Base-by-base conservation (phyloP, 2,329 filamentous ascomycete genomes). In the Verticillium albo-atrum region DNA sequence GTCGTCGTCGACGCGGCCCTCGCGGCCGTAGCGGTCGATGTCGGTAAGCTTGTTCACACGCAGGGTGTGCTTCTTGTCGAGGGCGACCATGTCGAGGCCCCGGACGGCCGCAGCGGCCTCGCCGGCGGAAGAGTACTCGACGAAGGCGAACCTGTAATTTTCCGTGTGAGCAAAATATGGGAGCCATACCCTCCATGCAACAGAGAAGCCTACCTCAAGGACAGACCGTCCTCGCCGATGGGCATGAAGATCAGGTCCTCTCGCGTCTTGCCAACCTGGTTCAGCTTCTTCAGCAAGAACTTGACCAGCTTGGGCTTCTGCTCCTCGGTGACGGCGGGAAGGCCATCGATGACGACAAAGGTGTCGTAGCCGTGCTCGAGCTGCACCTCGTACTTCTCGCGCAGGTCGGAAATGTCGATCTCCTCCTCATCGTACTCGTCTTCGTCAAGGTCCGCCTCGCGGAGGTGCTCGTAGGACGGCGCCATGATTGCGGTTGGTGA, bases 31-130 rank as follows among this genome's bases (percentile, higher is more conserved):
- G 67, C 95, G 90, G 74, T 99, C 95, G 71, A 99, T 93, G 73
- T 99, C 95, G 69, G 93, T 97, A 69, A 99, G 84, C 79, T 99
- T 99, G 87, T 99, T 99, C 68, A 99, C 93, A 64, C 89, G 85
- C 68, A 99, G 86, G 57, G 86, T 97, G 83, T 99, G 93, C 80
- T 89, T 97, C 85, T 96, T 98, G 81, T 99, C 95, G 70, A 99
- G 89, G 52, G 94, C 86, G 6, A 90, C 88, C 69, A 87, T 86
- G 75, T 99, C 88, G 61, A 99, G 89, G 70, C 90, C 87, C 75
- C 96, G 93, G 68, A 93, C 91, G 59, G 94, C 95, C 58, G 91
- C 91, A 59, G 91, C 83, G 28, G 95, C 95, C 80, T 98, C 93
- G 71, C 89, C 91, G 60, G 95, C 83, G 14, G 92, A 92, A 64